Percentiles rank a stretch among this genome's conserved stretches.
These are phyloP conservation scores for Polygonum maritimum DNA, from an alignment of 148 eudicot species.

Conservation along the genomic window DNA sequence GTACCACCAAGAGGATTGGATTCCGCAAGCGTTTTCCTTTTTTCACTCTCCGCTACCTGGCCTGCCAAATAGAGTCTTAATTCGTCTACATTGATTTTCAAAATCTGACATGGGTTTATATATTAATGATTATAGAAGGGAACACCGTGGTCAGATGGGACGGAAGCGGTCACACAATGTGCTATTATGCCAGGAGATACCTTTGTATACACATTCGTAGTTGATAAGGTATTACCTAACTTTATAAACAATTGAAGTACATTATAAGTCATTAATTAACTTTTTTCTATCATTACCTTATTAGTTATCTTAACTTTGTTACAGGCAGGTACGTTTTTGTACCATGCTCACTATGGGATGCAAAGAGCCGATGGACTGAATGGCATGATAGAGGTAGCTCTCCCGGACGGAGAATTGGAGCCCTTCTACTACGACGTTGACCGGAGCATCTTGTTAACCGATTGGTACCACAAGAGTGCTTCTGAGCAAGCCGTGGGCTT, in stretches of 20 bases:
- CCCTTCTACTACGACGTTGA: conserved; percentile 62
- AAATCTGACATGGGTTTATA: too few species aligned
- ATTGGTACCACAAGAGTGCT: conserved; percentile 74
- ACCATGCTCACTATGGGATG: conserved; percentile 89
- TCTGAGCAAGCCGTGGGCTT: conserved; percentile 51
- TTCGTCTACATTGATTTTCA: too few species aligned
- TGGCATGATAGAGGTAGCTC: conserved; percentile 54
- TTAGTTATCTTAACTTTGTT: not conserved
- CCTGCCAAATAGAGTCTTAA: too few species aligned
- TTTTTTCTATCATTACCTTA: too few species aligned
- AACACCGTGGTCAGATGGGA: conserved; percentile 80
- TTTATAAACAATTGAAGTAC: not conserved
- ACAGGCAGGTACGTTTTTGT: conserved; percentile 73
- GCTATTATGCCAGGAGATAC: conserved; percentile 66
- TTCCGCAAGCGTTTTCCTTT: too few species aligned
- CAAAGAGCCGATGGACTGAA: conserved; percentile 64
- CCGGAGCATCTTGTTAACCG: conserved; percentile 48
- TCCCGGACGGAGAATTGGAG: conserved; percentile 41
- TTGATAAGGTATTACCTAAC: conserved; percentile 39
- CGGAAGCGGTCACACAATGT: conserved; percentile 79
- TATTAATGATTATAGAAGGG: conserved; percentile 33
- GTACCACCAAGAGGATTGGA: too few species aligned
- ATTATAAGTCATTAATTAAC: too few species aligned
- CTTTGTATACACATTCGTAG: conserved; percentile 55
- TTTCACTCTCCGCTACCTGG: too few species aligned